These are phyloP conservation scores for Phlebopus sp. DNA, from an alignment of 1,284 basidiomycete species.

Conservation along the genomic window DNA sequence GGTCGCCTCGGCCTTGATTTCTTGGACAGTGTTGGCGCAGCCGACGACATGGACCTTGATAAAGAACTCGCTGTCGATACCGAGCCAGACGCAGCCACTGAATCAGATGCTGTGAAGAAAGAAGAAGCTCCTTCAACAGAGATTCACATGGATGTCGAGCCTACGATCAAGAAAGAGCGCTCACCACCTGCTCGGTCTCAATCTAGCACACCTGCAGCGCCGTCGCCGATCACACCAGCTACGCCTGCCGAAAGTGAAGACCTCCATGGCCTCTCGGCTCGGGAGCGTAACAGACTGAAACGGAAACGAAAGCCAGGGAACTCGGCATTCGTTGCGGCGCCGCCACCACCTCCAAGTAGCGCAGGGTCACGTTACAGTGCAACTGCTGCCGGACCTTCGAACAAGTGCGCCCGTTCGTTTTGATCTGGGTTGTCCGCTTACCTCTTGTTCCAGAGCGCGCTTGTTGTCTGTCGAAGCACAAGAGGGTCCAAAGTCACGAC, in stretches of 20 bases:
- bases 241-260: slow-evolving; percentile 45
- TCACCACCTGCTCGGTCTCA: slow-evolving; percentile 29
- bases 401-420: slow-evolving; percentile 47
- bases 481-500: slow-evolving; percentile 44
- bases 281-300: slow-evolving; percentile 89
- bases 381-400: slow-evolving; percentile 50
- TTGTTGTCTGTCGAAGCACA: slow-evolving; percentile 60
- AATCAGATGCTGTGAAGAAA: slow-evolving; percentile 39
- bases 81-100: slow-evolving; percentile 46
- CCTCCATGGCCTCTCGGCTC: slow-evolving; percentile 62
- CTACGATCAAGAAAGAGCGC: slow-evolving; percentile 30
- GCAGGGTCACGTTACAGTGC: slow-evolving; percentile 55
- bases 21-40: slow-evolving; percentile 62
- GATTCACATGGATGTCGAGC: slow-evolving; percentile 39
- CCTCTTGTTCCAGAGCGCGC: slow-evolving; percentile 50
- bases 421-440: slow-evolving; percentile 14
- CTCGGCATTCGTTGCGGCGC: slow-evolving; percentile 68
- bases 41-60: slow-evolving; percentile 81
- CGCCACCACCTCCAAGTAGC: slow-evolving; percentile 57
- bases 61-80: slow-evolving; percentile 70
- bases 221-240: slow-evolving; percentile 49
- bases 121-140: slow-evolving; percentile 35
- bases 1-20: slow-evolving; percentile 79
- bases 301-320: slow-evolving; percentile 89
- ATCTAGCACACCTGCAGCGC: slow-evolving; percentile 56